These are phyloP conservation scores for Trichoderma lentiforme DNA, from an alignment of 2,329 filamentous ascomycete genomes.

Conservation along the genomic window DNA sequence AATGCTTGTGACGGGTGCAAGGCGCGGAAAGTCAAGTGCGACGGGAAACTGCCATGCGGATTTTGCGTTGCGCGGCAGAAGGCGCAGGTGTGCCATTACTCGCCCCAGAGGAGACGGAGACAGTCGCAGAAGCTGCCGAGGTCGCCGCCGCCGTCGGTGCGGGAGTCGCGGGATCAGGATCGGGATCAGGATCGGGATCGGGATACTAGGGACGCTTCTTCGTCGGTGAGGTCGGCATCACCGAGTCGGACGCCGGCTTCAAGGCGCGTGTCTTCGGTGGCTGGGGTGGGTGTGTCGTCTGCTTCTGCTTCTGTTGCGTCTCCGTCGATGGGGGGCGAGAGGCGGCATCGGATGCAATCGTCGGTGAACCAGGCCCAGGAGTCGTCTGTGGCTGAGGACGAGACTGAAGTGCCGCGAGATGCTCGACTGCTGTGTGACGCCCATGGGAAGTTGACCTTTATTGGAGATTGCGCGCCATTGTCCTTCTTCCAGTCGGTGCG, in stretches of 20 bases:
- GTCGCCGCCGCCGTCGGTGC: slow-evolving; percentile 13
- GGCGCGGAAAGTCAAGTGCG: slow-evolving; percentile 54
- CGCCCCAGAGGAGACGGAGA: slow-evolving; percentile 41
- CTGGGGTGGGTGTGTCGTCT: slow-evolving; percentile 12
- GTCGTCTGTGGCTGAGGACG: slow-evolving; percentile 40
- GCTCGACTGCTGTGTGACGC: slow-evolving; percentile 50
- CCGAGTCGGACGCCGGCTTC: slow-evolving; percentile 23
- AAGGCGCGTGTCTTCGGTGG: slow-evolving; percentile 19
- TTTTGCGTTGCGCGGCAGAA: slow-evolving; percentile 47
- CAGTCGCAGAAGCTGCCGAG: slow-evolving; percentile 17
- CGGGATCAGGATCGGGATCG: background rate
- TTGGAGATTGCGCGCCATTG: slow-evolving; percentile 54
- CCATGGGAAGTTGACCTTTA: slow-evolving; percentile 53
- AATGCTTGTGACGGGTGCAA: slow-evolving; percentile 56
- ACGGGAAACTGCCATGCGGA: slow-evolving; percentile 50
- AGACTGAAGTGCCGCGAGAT: slow-evolving; percentile 53
- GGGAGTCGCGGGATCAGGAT: slow-evolving; percentile 3
- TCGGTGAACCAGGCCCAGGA: slow-evolving; percentile 11
- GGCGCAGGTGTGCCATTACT: slow-evolving; percentile 46
- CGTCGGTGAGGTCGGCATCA: slow-evolving; percentile 5
- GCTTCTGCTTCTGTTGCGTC: background rate
- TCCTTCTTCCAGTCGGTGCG: slow-evolving; percentile 55
- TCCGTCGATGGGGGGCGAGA: background rate
- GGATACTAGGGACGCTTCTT: background rate
- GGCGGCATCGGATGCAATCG: background rate